Evolutionary conservation across 306 rosid genomes (phyloP).

Genomic region (Potentilla sterilis): DNA sequence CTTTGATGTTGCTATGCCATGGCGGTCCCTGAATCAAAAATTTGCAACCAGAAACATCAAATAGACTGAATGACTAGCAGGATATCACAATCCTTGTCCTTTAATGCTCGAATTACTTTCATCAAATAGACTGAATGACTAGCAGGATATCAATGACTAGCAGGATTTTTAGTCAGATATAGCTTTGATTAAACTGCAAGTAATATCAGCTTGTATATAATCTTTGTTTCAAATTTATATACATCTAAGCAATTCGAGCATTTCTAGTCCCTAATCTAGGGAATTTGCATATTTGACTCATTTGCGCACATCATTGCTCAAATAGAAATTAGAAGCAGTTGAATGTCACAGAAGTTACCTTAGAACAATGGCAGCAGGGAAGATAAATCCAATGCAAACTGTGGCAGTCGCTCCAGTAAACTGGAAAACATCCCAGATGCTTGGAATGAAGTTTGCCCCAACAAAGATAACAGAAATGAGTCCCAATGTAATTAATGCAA

Average conservation of each 20-base stretch:
- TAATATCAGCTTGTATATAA: background rate
- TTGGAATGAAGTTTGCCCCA: conserved; percentile 64
- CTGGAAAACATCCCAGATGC: conserved; percentile 70
- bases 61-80: background rate
- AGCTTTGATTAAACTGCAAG: background rate
- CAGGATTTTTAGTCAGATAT: too few species aligned
- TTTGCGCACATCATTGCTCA: background rate
- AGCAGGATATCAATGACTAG: background rate
- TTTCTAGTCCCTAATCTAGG: background rate
- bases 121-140: background rate
- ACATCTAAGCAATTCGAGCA: background rate
- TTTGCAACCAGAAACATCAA: background rate
- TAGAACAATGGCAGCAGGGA: conserved; percentile 68
- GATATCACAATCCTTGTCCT: background rate
- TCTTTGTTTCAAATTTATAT: background rate
- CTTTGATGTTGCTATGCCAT: conserved; percentile 29
- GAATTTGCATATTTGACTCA: background rate
- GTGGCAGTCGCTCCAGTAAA: conserved; percentile 75
- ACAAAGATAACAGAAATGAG: conserved; percentile 45
- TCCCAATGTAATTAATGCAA: conserved; percentile 43
- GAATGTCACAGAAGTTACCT: conserved; percentile 35
- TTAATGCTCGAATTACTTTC: too few species aligned
- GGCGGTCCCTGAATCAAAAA: conserved; percentile 28
- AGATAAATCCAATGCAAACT: conserved; percentile 64
- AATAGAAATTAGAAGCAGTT: background rate